Base-by-base conservation (phyloP, 192 early-diverging fungal genomes). In the Coemansia sp. region DNA sequence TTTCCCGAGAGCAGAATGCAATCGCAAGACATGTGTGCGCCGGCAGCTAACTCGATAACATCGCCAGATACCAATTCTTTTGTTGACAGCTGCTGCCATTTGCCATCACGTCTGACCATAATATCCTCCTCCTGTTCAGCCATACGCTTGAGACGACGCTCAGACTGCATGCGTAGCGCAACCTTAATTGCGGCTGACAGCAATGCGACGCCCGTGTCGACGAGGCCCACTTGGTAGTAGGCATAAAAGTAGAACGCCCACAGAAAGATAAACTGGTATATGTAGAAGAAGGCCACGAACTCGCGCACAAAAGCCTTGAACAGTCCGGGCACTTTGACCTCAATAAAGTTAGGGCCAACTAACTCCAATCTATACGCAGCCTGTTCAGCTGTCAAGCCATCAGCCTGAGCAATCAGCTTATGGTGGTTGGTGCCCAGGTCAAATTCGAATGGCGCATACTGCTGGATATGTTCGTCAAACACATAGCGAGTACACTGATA, bases 401-500 rank as follows among this genome's bases (percentile, higher is more conserved):
- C 52, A 9, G 78, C 60, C 65, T 74, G 74, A 16, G 58, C 64
- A 18, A 73, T 71, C 32, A 88, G 68, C 23, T 65, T 38, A 34
- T 63, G 69, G 54, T 91, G 78, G 27, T 76, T 86, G 27, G 76
- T 74, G 28, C 88, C 90, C 30, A 91, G 74, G 21, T 75, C 65
- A 54, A 85, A 88, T 54, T 74, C 66, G 74, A 79, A 84, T 16
- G 88, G 86, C 60, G 84, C 85, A 71, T 89, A 93, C 22, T 49
- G 49, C 25, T 56, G 69, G 12, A 67, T 56, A 10, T 68, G 56
- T 5, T 67, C 56, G 62, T 88, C 85, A 55, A 81, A 85, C 9
- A 93, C 84, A 62, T 93, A 93, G 47, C 92, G 85, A 30, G 89
- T 86, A 69, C 88, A 92, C 60, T 92, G 87, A 65, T 86, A 89